Evolutionary conservation across 495 filamentous ascomycete species (phyloP).

Genomic region (Daldinia loculata): DNA sequence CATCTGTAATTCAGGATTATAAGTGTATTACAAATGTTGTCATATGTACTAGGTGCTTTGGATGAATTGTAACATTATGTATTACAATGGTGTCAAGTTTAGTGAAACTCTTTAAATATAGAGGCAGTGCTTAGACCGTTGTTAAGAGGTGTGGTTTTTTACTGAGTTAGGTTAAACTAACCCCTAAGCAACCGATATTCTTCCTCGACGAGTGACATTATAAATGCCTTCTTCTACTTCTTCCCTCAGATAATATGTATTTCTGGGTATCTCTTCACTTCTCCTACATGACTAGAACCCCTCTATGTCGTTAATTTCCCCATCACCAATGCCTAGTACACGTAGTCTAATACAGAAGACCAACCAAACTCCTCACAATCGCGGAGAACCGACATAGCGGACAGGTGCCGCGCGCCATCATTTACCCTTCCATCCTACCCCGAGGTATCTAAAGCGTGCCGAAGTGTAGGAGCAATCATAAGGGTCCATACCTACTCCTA

Average conservation of each 20-base stretch:
- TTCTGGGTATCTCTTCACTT: not conserved
- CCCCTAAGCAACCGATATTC: not conserved
- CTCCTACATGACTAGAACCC: not conserved
- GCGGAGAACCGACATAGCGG: not conserved
- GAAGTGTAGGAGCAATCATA: no score
- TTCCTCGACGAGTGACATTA: not conserved
- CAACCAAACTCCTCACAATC: not conserved
- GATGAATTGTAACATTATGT: not conserved
- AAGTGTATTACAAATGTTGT: constrained; percentile 1
- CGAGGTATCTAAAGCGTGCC: not conserved
- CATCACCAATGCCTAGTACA: not conserved
- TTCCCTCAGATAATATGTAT: not conserved
- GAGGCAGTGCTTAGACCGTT: not conserved
- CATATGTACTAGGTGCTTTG: not conserved
- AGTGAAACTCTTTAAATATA: not conserved
- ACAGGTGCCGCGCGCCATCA: not conserved
- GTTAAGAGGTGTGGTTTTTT: no score
- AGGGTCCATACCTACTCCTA: no score
- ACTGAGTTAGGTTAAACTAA: not conserved
- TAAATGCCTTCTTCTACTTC: not conserved
- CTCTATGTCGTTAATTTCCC: not conserved
- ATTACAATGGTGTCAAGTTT: not conserved
- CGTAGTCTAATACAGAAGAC: not conserved
- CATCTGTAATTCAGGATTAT: not conserved
- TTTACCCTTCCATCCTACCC: not conserved